Percentiles rank a stretch among this genome's conserved stretches.
Conservation (phyloP, 2,329 filamentous ascomycete genomes). For the Elsinoe australis region DNA sequence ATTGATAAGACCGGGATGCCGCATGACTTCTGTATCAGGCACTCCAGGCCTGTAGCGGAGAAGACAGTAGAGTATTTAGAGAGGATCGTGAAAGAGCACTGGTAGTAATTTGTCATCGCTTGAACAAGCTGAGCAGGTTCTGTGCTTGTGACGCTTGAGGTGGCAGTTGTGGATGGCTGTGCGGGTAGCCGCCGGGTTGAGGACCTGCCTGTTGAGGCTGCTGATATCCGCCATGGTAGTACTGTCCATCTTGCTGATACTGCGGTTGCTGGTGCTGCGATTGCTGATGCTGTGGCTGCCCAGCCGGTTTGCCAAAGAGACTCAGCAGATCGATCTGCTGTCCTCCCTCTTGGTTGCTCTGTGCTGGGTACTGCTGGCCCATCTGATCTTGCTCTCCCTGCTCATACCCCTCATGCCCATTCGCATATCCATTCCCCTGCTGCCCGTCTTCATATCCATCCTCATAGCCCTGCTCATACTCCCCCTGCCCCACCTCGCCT, state of each 20-base stretch:
- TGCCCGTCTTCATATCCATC: conserved; percentile 30
- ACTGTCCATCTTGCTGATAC: conserved; percentile 17
- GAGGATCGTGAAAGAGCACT: conserved; percentile 12
- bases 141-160: conserved; percentile 22
- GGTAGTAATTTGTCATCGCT: conserved; percentile 20
- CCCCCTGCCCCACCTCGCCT: conserved; percentile 29
- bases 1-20: conserved; percentile 48
- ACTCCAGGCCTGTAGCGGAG: conserved; percentile 42
- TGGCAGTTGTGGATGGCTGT: conserved; percentile 18
- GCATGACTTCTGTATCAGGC: conserved; percentile 53
- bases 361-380: not conserved
- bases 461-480: conserved; percentile 33
- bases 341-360: conserved; percentile 8
- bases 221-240: conserved; percentile 16
- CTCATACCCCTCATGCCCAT: conserved; percentile 20
- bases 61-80: conserved; percentile 43
- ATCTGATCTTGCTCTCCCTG: not conserved
- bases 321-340: conserved; percentile 24
- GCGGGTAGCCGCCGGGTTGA: conserved; percentile 11
- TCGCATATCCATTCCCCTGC: conserved; percentile 20
- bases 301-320: conserved; percentile 23
- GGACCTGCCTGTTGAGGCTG: conserved; percentile 13
- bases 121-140: conserved; percentile 26
- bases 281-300: conserved; percentile 15
- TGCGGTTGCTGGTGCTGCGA: conserved; percentile 14